phyloP scores from a whole-genome alignment of 2,329 filamentous ascomycete genomes.

The Aspergillus fumigatus region DNA sequence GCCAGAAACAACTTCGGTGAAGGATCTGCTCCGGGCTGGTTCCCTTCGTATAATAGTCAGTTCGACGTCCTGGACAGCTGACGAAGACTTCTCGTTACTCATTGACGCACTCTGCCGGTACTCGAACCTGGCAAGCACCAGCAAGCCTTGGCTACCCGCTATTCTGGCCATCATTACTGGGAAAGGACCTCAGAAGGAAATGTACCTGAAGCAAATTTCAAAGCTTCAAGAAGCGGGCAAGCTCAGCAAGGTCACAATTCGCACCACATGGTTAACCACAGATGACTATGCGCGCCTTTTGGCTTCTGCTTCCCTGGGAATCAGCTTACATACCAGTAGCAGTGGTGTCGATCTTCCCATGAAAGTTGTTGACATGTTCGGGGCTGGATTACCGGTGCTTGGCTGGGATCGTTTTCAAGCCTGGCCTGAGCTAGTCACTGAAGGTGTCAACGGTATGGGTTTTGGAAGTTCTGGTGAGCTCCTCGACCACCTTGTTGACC shows the following conservation, averaged over 20 bases:
- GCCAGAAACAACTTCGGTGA: conserved; percentile 59
- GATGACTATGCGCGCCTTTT: conserved; percentile 81
- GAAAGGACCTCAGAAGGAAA: conserved; percentile 77
- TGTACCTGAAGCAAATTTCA: conserved; percentile 65
- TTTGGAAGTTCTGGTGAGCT: conserved; percentile 71
- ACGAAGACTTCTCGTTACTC: conserved; percentile 89
- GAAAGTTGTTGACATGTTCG: conserved; percentile 99
- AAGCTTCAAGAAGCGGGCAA: conserved; percentile 57
- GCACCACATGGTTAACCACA: conserved; percentile 79
- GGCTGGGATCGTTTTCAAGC: conserved; percentile 84
- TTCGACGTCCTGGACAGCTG: conserved; percentile 94
- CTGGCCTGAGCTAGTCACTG: conserved; percentile 83
- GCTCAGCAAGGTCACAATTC: conserved; percentile 66
- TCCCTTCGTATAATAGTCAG: conserved; percentile 71
- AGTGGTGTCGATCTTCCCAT: conserved; percentile 95
- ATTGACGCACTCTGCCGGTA: conserved; percentile 78
- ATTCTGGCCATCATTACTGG: conserved; percentile 92
- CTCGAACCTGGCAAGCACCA: conserved; percentile 49
- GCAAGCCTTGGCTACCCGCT: conserved; percentile 50
- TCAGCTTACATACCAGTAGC: conserved; percentile 88
- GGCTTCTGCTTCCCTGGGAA: conserved; percentile 78
- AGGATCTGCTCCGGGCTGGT: conserved; percentile 55
- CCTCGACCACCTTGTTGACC: conserved; percentile 54
- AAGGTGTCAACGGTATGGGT: conserved; percentile 79
- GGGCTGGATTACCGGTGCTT: conserved; percentile 82